Base-by-base conservation (phyloP, 345 rosid species). In the Arabidopsis suecica region DNA sequence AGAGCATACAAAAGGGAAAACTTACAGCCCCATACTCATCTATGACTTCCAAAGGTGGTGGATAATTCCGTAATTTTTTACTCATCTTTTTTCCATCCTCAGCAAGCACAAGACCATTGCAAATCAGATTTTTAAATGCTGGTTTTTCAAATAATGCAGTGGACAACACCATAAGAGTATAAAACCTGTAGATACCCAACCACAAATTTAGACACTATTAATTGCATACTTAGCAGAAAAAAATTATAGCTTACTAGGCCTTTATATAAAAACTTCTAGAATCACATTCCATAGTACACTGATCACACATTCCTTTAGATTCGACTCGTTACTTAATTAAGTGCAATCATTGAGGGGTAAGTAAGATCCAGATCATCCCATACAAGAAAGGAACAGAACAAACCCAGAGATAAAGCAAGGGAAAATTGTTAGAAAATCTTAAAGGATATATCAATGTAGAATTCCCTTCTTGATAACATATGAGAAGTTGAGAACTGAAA, bases 11-110 rank as follows among this genome's bases (percentile, higher is more conserved):
- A 22, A 7, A 38, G 18, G 55, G 50, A 64, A 16, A 51, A 83
- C 97, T 84, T 87, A 95, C 99, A 71, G 99, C 99, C 56, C 99
- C 99, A 68, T 93, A 88, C 56, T 91, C 95, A 84, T 88, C 73
- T 57, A 96, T 93, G 68, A 96, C 93, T 13, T 96, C 94, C 80
- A 85, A 66, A 38, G 99, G 99, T 12, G 94, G 85, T 28, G 99
- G 99, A 79, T 93, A 96, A 69, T 96, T 96, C 79, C 79, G 86
- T 80, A 93, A 80, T 63, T 84, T 93, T 81, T 96, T 93, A 84
- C 90, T 83, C 99, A 96, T 96, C 88, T 96, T 96, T 82, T 88
- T 96, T 55, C 99, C 99, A 88, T 96, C 99, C 76, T 91, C 95
- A 23, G 95, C 98, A 73, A 93, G 88, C 38, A 96, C 98, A 78